Evolutionary conservation across 2,329 filamentous ascomycete species (phyloP), one percentile per base, ranked within the genome.

Genomic region (Gremmenia infestans): DNA sequence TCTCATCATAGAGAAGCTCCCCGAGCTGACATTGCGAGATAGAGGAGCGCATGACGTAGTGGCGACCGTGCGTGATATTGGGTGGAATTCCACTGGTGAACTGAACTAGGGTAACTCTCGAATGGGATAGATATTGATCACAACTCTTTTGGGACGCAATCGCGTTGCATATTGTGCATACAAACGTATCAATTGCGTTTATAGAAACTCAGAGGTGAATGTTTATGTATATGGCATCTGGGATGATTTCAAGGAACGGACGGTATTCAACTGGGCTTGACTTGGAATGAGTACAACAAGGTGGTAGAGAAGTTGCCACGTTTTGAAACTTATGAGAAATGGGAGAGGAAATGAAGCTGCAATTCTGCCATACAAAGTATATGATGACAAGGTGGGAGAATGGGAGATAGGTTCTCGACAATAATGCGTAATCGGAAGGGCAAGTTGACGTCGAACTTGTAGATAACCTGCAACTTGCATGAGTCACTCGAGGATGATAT

Each of bases 171-270:
- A 19, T 2, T 19, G 19, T 19, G 19, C 19, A 19, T 60, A 72
- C 72, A 0, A 71, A 69, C 5, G 53, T 55, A 0, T 68, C 57
- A 19, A 72, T 78, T 39, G 69, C 65, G 9, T 56, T 59, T 15
- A 75, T 62, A 78, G 77, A 61, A 71, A 78, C 62, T 64, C 70
- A 4, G 73, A 72, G 43, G 75, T 77, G 11, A 64, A 36, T 2
- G 43, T 35, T 25, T 46, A 15, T 22, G 36, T 12, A 2, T 23
- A 43, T 9, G 50, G 54, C 2, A 45, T 56, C 6, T 9, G 15
- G 23, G 49, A 22, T 8, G 45, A 56, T 37, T 56, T 50, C 28
- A 28, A 12, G 23, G 37, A 37, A 0, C 54, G 15, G 37, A 40
- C 17, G 4, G 37, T 17, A 1, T 40, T 40, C 37, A 40, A 17